A percentile compares a stretch with the other conserved stretches of the same genome.
phyloP scores from a whole-genome alignment of 164 flowering plant genomes.

The Vitis vinifera region DNA sequence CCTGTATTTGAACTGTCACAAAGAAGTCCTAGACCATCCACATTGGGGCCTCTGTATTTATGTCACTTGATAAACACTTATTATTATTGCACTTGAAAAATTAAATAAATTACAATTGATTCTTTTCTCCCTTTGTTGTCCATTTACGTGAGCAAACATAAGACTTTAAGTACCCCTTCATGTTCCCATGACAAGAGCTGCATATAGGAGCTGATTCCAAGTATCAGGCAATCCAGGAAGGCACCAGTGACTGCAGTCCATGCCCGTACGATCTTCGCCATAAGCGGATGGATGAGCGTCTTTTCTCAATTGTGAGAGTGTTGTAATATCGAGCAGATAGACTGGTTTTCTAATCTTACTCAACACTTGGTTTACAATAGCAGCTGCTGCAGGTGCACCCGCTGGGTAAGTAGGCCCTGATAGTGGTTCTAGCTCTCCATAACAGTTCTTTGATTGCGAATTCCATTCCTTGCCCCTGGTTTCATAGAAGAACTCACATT shows the following conservation, averaged over 20 bases:
- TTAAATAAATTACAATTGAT: constrained; percentile 23
- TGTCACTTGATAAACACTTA: background rate
- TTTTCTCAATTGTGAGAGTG: constrained; percentile 74
- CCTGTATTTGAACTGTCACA: background rate
- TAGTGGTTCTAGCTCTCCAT: constrained; percentile 55
- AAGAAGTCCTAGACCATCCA: no score
- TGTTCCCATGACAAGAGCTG: constrained; percentile 49
- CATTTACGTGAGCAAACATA: background rate
- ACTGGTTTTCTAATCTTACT: constrained; percentile 52
- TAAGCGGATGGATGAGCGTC: constrained; percentile 78
- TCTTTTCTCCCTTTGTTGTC: constrained; percentile 4
- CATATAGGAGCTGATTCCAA: constrained; percentile 85
- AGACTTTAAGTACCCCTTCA: background rate
- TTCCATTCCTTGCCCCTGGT: constrained; percentile 76
- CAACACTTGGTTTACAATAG: constrained; percentile 51
- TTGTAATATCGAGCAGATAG: constrained; percentile 68
- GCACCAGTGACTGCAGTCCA: constrained; percentile 91
- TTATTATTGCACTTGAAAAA: background rate
- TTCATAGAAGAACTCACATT: background rate
- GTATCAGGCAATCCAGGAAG: constrained; percentile 85
- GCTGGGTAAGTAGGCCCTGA: constrained; percentile 69
- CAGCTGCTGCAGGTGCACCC: constrained; percentile 48
- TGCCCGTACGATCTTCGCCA: constrained; percentile 39
- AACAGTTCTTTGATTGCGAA: constrained; percentile 39
- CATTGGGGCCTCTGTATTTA: no score